Percentiles rank a stretch among this genome's conserved stretches.
These are phyloP conservation scores for Aspergillus coremiiformis DNA, from an alignment of 495 filamentous ascomycete genomes.

Conservation along the genomic window DNA sequence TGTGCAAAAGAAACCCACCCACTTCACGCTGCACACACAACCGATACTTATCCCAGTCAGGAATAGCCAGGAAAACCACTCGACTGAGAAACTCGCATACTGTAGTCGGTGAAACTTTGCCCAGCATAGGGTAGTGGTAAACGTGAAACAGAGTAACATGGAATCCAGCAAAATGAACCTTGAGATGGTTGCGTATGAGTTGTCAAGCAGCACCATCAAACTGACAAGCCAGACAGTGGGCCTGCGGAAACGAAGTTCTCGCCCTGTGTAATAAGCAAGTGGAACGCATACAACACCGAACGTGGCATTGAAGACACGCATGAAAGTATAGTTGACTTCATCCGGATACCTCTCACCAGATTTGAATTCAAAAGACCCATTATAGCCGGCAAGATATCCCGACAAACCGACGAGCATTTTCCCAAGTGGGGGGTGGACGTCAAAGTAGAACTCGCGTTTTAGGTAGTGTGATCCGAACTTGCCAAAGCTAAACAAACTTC, in stretches of 20 bases:
- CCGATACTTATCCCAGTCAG: slow-evolving; percentile 90
- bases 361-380: slow-evolving; percentile 99
- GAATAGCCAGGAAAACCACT: slow-evolving; percentile 91
- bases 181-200: slow-evolving; percentile 97
- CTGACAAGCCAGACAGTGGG: slow-evolving; percentile 91
- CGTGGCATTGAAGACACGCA: slow-evolving; percentile 93
- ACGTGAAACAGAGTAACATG: slow-evolving; percentile 96
- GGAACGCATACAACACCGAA: slow-evolving; percentile 92
- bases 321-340: slow-evolving; percentile 95
- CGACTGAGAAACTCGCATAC: slow-evolving; percentile 69
- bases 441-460: slow-evolving; percentile 98
- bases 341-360: slow-evolving; percentile 91
- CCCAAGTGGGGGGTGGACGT: slow-evolving; percentile 93
- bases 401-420: slow-evolving; percentile 98
- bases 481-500: slow-evolving; percentile 74
- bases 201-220: slow-evolving; percentile 95
- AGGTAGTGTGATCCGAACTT: slow-evolving; percentile 99
- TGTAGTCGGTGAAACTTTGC: slow-evolving; percentile 87
- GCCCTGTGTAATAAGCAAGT: slow-evolving; percentile 89
- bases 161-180: slow-evolving; percentile 96
- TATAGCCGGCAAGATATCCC: slow-evolving; percentile 92
- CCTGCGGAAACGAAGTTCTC: slow-evolving; percentile 76
- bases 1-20: slow-evolving; percentile 92
- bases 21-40: slow-evolving; percentile 97
- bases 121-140: slow-evolving; percentile 94